Percentiles rank a stretch among this genome's conserved stretches.
Evolutionary conservation across 73 alveolate genomes (phyloP).

Genomic region (Paramecium primaurelia): DNA sequence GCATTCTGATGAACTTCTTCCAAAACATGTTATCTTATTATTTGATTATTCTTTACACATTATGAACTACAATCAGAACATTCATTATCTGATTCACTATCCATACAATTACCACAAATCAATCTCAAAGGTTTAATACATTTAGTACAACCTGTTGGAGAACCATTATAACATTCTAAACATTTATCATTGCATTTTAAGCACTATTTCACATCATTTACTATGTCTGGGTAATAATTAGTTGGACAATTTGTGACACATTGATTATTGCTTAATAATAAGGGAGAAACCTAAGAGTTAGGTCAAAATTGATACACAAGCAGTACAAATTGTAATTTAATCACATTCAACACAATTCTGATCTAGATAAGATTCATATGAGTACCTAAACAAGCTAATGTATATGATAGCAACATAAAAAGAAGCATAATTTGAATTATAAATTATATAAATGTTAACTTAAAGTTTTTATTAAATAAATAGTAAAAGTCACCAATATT

Average conservation of each 20-base stretch:
- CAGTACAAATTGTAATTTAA: background rate
- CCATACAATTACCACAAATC: background rate
- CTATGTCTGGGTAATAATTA: background rate
- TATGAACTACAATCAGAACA: constrained; percentile 31
- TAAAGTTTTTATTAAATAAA: background rate
- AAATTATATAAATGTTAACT: background rate
- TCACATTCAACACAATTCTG: background rate
- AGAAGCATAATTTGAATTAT: background rate
- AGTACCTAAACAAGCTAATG: background rate
- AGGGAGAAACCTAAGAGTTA: background rate
- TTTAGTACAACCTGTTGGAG: constrained; percentile 3
- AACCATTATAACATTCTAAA: background rate
- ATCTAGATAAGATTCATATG: background rate
- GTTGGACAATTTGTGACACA: background rate
- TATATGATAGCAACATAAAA: background rate
- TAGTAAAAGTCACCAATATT: constrained; percentile 19
- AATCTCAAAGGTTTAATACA: background rate
- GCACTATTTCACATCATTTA: background rate
- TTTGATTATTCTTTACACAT: background rate
- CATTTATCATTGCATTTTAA: background rate
- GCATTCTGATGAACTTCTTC: background rate
- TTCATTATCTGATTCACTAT: background rate
- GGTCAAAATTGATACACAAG: background rate
- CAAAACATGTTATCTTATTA: background rate
- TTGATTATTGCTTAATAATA: background rate